Evolutionary conservation across 148 eudicot genomes (phyloP).

Genomic region (Cornus suecica): DNA sequence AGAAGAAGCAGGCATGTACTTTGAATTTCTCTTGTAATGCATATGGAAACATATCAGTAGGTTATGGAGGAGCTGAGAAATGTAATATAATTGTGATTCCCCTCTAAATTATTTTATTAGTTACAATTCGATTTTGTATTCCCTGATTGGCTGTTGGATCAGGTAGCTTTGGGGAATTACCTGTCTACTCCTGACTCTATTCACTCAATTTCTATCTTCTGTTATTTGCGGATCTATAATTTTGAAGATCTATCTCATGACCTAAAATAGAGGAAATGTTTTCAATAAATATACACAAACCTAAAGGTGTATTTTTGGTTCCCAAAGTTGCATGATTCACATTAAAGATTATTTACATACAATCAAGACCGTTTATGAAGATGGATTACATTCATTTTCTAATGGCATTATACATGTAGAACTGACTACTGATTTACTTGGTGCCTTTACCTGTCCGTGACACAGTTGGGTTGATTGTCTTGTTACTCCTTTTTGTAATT

Average conservation of each 20-base stretch:
- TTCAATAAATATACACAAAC: background rate
- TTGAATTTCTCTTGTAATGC: background rate
- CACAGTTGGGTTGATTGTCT: background rate
- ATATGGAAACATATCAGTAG: background rate
- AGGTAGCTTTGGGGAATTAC: too few relatives aligned
- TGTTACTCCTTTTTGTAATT: too few relatives aligned
- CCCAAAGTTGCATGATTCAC: background rate
- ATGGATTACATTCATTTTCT: too few relatives aligned
- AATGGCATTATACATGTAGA: background rate
- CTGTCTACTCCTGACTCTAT: too few relatives aligned
- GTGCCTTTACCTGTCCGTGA: background rate
- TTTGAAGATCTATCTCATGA: background rate
- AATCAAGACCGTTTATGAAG: background rate
- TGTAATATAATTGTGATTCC: background rate
- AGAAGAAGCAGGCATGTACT: conserved; percentile 69
- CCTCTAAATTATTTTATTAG: too few relatives aligned
- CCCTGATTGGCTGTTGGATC: too few relatives aligned
- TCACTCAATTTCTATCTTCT: background rate
- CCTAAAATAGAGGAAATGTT: background rate
- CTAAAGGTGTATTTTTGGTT: background rate
- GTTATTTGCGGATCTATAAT: background rate
- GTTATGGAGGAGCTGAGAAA: background rate
- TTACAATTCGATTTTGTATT: too few relatives aligned
- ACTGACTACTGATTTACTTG: background rate
- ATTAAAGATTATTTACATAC: background rate